phyloP scores from a whole-genome alignment of 169 alveolate species.

The Plasmodium vinckei region DNA sequence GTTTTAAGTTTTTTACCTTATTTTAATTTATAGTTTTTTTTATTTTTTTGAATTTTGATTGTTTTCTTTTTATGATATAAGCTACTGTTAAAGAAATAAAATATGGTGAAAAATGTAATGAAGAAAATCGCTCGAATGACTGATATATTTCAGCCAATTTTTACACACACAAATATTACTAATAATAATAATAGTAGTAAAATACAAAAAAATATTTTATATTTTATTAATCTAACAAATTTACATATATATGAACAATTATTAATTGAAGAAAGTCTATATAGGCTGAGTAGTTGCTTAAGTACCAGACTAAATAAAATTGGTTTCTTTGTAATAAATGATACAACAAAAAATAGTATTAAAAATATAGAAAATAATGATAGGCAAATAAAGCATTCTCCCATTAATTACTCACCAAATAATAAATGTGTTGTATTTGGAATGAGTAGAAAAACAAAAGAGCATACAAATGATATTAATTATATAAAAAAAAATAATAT shows the following conservation, averaged over 20 bases:
- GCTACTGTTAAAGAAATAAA: no score
- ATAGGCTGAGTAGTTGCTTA: slow-evolving; percentile 31
- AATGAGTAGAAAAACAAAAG: slow-evolving; percentile 77
- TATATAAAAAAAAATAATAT: slow-evolving; percentile 69
- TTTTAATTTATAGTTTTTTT: no score
- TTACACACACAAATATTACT: background rate
- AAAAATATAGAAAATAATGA: background rate
- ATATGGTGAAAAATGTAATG: no score
- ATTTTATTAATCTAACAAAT: slow-evolving; percentile 28
- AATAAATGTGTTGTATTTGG: slow-evolving; percentile 81
- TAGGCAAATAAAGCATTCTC: background rate
- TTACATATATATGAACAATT: slow-evolving; percentile 70
- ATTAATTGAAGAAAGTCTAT: slow-evolving; percentile 55
- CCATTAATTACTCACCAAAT: background rate
- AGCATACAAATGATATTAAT: slow-evolving; percentile 77
- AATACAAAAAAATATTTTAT: slow-evolving; percentile 25
- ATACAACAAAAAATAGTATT: slow-evolving; percentile 1
- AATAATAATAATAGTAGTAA: background rate
- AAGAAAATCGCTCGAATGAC: background rate
- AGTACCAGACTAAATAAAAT: slow-evolving; percentile 36
- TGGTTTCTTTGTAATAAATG: slow-evolving; percentile 48
- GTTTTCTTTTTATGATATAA: no score
- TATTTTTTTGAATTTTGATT: no score
- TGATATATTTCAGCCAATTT: slow-evolving; percentile 29
- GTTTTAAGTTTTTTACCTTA: no score